Evolutionary conservation across 257 asterid genomes (phyloP), one percentile per base, ranked within the genome.

Genomic region (Sherardia arvensis): DNA sequence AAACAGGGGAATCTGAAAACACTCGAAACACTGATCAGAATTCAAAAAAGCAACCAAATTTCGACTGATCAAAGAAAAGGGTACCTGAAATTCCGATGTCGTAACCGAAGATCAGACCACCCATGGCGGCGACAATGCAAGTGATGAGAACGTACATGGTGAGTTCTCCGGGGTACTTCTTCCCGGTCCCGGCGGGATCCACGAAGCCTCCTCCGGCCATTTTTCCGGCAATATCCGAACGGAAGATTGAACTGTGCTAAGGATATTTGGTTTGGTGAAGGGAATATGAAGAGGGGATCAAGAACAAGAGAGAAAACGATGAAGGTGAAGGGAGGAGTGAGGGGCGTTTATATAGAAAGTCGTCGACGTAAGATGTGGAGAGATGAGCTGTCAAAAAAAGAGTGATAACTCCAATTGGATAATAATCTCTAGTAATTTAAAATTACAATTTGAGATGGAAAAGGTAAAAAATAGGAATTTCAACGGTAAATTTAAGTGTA

Each of bases 111-210:
- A 90, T 90, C 4, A 90, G 84, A 8, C 97, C 97, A 1, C 97
- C 97, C 95, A 85, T 90, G 77, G 92, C 97, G 1, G 97, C 97
- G n/a, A 87, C 81, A 64, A 90, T 74, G 69, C 95, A 90, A 28
- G 95, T 85, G 6, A 72, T 12, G 27, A 84, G 73, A 34, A 87
- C 95, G 59, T 85, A 84, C 3, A 71, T 72, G 53, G 95, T 90
- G 7, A 90, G 86, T 29, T 81, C 73, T 10, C 97, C 95, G 56
- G 95, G 90, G 74, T 90, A 90, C 25, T 65, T 84, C 67, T 83
- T 85, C 27, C 85, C 51, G 51, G 51, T 79, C 25, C 81, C 74
- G 64, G 8, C 65, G 12, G 80, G 57, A 54, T 73, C 81, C 17
- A 80, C 87, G 12, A 87, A 48, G 55, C 94, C 97, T 64, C 96